A percentile compares a stretch with the other conserved stretches of the same genome.
Conservation (phyloP, 768 basidiomycete genomes). For the Lactifluus hygrophoroides region DNA sequence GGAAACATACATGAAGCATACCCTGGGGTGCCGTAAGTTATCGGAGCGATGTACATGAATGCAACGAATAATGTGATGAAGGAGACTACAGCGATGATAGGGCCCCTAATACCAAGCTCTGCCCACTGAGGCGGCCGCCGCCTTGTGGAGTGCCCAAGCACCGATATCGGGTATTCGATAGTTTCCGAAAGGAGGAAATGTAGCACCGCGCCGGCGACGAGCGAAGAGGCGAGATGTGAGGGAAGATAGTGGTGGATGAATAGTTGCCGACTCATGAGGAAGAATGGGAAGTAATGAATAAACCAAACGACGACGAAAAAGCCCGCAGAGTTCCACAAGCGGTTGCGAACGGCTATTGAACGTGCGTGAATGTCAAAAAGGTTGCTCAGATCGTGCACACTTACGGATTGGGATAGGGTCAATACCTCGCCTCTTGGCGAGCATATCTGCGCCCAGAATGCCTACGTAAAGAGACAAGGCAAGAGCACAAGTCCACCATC, state of each 20-base stretch:
- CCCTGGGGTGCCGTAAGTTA: conserved; percentile 97
- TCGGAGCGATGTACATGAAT: conserved; percentile 72
- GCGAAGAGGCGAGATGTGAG: conserved; percentile 85
- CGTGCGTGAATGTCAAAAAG: conserved; percentile 1
- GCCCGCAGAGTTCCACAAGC: conserved; percentile 90
- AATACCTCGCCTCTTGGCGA: conserved; percentile 78
- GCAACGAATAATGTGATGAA: conserved; percentile 50
- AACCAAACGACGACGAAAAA: conserved; percentile 95
- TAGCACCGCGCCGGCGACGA: conserved; percentile 87
- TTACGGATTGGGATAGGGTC: conserved; percentile 82
- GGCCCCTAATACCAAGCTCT: conserved; percentile 72
- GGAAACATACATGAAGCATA: conserved; percentile 34
- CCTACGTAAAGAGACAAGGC: conserved; percentile 84
- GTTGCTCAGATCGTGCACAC: conserved; percentile 26
- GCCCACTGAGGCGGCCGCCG: conserved; percentile 40
- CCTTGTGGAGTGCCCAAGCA: conserved; percentile 57
- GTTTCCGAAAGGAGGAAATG: conserved; percentile 86
- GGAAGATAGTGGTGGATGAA: conserved; percentile 98
- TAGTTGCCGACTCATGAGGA: conserved; percentile 92
- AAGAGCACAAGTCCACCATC: conserved; percentile 92
- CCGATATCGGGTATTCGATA: conserved; percentile 85
- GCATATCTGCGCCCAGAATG: conserved; percentile 79
- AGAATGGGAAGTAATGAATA: conserved; percentile 95
- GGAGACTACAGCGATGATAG: conserved; percentile 51
- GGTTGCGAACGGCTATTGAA: conserved; percentile 74